A percentile compares a stretch with the other conserved stretches of the same genome.
phyloP scores from a whole-genome alignment of 202 grass and related monocot genomes.

The Elaeis oleifera region DNA sequence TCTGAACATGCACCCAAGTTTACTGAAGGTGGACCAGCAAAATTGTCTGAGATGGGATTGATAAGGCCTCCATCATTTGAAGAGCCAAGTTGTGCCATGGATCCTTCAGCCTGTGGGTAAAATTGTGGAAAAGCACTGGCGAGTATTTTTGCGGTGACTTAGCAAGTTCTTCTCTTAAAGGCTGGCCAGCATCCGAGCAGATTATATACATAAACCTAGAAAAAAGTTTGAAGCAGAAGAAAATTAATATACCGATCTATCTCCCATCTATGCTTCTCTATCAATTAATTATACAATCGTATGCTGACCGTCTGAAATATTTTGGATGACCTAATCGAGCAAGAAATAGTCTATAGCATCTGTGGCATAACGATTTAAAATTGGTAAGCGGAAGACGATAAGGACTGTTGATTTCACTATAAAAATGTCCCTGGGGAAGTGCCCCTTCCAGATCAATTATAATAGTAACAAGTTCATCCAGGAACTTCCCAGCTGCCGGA shows the following conservation, averaged over 20 bases:
- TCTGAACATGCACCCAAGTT: constrained; percentile 49
- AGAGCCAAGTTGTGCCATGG: constrained; percentile 42
- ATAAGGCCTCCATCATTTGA: constrained; percentile 63
- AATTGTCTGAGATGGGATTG: constrained; percentile 49
- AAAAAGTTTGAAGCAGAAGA: constrained; percentile 9
- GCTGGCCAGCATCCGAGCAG: constrained; percentile 75
- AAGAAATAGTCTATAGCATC: constrained; percentile 96
- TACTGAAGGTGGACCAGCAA: constrained; percentile 42
- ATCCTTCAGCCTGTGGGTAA: constrained; percentile 43
- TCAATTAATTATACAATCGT: not conserved
- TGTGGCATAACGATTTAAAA: constrained; percentile 76
- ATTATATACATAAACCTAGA: constrained; percentile 99
- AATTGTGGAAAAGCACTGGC: constrained; percentile 90
- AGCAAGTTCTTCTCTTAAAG: constrained; percentile 75
- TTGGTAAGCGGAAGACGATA: constrained; percentile 89
- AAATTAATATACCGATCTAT: not conserved
- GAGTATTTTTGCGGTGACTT: constrained; percentile 94
- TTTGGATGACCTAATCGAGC: constrained; percentile 68
- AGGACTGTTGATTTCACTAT: constrained; percentile 99
- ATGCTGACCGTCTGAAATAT: constrained; percentile 81
- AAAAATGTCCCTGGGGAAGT: constrained; percentile 85
- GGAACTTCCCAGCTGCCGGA: constrained; percentile 78
- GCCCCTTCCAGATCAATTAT: constrained; percentile 90
- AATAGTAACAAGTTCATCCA: constrained; percentile 94
- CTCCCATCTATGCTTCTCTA: too few species aligned